Base-by-base conservation (phyloP, 1,284 basidiomycete species). In the Ganoderma leucocontextum region DNA sequence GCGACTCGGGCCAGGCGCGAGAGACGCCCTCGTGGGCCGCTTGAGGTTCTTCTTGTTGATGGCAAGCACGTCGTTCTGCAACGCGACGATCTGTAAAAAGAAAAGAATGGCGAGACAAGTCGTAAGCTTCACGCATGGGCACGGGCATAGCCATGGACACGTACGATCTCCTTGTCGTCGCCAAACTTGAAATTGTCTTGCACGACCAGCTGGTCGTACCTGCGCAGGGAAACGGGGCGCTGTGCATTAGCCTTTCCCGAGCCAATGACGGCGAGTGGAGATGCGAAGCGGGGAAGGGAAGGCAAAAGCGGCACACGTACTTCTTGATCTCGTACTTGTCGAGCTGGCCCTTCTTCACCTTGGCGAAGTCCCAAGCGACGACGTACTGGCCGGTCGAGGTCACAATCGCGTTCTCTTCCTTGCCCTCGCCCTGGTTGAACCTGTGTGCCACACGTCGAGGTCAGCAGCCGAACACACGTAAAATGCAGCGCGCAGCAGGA, bases 161-260 rank as follows among this genome's bases (percentile, higher is more conserved):
- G 75, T 75, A 95, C 95, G 77, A 98, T 98, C 79, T 98, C 93
- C 77, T 95, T 94, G 81, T 98, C 96, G 73, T 97, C 94, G 22
- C 95, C 96, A 77, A 95, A 98, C 80, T 93, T 95, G 89, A 98
- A 98, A 82, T 93, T 95, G 80, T 98, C 97, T 71, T 97, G 96
- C 0, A 99, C 96, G 69, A 99, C 96, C 62, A 89, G 86, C 74
- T 98, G 96, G 76, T 97, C 94, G 78, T 98, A 97, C 75, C 88
- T 89, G 75, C 55, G 73, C 66, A 72, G 76, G 63, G 42, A 47
- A 42, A 60, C 57, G 60, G 60, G 59, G 35, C 47, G 47, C 47
- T 49, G n/a, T 15, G 7, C 9, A 17, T 72, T 59, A 69, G 66
- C 68, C 62, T 72, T 55, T 19, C 25, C 1, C 29, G 33, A 58